phyloP scores from a whole-genome alignment of 2,329 filamentous ascomycete species.

The Furcasterigmium sp. region DNA sequence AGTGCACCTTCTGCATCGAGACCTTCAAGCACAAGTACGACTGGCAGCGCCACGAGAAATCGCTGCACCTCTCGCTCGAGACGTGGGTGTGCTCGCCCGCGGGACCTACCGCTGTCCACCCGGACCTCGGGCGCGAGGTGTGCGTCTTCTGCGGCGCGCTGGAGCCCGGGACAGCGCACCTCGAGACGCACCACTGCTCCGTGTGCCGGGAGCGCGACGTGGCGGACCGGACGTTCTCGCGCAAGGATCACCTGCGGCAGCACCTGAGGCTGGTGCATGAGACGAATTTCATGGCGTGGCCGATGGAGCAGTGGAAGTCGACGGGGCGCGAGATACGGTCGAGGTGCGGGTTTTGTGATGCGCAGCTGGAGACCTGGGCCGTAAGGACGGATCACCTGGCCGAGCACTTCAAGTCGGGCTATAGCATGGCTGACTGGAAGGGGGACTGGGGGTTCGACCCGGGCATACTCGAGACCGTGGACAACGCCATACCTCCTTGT shows the following conservation, averaged over 20 bases:
- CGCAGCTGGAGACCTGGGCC: conserved; percentile 25
- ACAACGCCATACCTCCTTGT: conserved; percentile 32
- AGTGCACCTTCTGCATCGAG: conserved; percentile 40
- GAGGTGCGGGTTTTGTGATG: conserved; percentile 31
- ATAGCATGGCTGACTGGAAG: conserved; percentile 32
- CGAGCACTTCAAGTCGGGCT: conserved; percentile 31
- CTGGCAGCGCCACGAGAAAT: conserved; percentile 44
- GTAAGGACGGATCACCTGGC: conserved; percentile 29
- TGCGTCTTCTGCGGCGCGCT: conserved; percentile 32
- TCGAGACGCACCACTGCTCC: conserved; percentile 31
- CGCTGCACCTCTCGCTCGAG: conserved; percentile 37
- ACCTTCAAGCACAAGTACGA: conserved; percentile 36
- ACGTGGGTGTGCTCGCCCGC: conserved; percentile 37
- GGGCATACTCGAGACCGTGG: conserved; percentile 26
- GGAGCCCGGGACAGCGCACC: conserved; percentile 24
- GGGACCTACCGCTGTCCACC: conserved; percentile 27
- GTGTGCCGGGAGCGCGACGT: conserved; percentile 20
- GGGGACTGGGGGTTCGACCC: conserved; percentile 33
- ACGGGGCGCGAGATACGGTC: conserved; percentile 11
- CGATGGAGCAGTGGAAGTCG: conserved; percentile 8
- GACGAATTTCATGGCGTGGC: conserved; percentile 5
- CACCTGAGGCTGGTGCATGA: conserved; percentile 17
- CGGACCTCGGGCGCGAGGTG: no score
- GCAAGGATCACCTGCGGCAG: conserved; percentile 37
- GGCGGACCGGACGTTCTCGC: conserved; percentile 33